A percentile compares a stretch with the other conserved stretches of the same genome.
phyloP scores from a whole-genome alignment of 2,329 filamentous ascomycete genomes.

The Neofusicoccum laricinum region DNA sequence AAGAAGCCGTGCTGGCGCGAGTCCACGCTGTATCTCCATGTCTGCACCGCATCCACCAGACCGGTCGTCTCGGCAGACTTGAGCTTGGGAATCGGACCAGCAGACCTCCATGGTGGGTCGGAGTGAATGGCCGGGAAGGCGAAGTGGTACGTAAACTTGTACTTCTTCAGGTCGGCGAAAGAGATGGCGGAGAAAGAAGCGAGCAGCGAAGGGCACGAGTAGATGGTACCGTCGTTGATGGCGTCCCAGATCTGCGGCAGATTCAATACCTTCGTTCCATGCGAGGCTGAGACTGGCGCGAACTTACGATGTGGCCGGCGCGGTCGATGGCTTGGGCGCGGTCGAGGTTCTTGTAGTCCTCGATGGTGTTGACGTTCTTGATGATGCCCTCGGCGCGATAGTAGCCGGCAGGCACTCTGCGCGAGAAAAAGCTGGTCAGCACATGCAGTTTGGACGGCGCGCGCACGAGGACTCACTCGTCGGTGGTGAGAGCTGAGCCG shows the following conservation, averaged over 20 bases:
- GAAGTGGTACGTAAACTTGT: conserved; percentile 98
- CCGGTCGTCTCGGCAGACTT: conserved; percentile 68
- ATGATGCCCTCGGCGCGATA: conserved; percentile 90
- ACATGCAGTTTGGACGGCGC: not conserved
- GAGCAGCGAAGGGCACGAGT: conserved; percentile 87
- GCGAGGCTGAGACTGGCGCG: not conserved
- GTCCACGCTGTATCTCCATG: conserved; percentile 82
- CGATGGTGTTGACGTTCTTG: conserved; percentile 92
- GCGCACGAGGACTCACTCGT: conserved; percentile 61
- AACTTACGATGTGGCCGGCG: conserved; percentile 70
- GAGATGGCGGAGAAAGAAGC: conserved; percentile 86
- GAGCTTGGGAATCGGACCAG: conserved; percentile 46
- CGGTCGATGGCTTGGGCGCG: conserved; percentile 74
- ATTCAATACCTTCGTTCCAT: conserved; percentile 3
- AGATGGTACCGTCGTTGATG: conserved; percentile 93
- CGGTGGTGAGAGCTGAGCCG: conserved; percentile 78
- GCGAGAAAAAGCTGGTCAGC: not conserved
- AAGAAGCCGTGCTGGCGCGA: conserved; percentile 91
- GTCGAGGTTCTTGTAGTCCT: conserved; percentile 84
- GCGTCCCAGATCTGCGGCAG: conserved; percentile 88
- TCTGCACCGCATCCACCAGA: conserved; percentile 79
- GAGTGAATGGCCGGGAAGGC: conserved; percentile 92
- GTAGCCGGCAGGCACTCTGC: conserved; percentile 57
- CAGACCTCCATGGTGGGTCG: conserved; percentile 70
- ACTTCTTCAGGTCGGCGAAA: conserved; percentile 95